Conservation (phyloP, 257 asterid species). For the Solanum chilense region DNA sequence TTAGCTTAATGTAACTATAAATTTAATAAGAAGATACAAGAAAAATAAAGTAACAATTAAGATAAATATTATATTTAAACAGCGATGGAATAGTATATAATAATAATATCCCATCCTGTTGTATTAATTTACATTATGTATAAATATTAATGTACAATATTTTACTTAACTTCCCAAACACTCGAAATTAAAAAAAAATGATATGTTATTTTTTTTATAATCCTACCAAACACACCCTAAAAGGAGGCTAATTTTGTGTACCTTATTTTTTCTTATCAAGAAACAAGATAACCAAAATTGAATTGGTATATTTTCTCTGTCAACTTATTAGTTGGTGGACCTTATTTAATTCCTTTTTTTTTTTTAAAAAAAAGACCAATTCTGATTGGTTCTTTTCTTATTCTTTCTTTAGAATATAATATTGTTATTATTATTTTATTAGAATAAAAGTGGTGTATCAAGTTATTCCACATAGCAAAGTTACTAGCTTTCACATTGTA, state of each 20-base stretch:
- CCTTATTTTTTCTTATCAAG: background rate
- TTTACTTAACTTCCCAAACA: background rate
- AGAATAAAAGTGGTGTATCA: background rate
- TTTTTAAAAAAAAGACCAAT: background rate
- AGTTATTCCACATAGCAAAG: background rate
- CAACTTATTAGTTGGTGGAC: background rate
- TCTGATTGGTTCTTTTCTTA: background rate
- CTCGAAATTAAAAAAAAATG: background rate
- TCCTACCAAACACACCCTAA: background rate
- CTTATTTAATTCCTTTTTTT: background rate
- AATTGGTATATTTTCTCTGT: background rate
- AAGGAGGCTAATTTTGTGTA: background rate
- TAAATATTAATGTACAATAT: background rate
- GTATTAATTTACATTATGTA: background rate
- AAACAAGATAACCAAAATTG: background rate
- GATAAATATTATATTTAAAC: too few species aligned
- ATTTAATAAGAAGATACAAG: too few species aligned
- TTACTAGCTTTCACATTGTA: background rate
- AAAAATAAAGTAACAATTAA: too few species aligned
- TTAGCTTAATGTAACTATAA: background rate
- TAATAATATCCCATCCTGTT: background rate
- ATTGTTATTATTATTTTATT: background rate
- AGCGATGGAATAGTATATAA: too few species aligned
- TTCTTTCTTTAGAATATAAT: background rate
- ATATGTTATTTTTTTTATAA: background rate